These are phyloP conservation scores for Alternaria consortialis DNA, from an alignment of 2,329 filamentous ascomycete genomes.

Conservation along the genomic window DNA sequence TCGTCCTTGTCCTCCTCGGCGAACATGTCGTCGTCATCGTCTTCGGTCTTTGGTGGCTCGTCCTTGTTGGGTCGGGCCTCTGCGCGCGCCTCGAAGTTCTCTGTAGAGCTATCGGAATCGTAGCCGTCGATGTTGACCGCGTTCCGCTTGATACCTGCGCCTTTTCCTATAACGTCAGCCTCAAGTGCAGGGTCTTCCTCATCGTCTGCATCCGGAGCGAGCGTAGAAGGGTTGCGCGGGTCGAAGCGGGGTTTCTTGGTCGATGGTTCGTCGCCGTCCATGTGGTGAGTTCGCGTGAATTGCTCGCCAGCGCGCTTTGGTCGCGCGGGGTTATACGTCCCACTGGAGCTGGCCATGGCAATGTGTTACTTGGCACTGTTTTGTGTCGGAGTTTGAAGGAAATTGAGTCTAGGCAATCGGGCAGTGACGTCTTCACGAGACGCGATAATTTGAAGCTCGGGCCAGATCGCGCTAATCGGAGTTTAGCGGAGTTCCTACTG, in stretches of 20 bases:
- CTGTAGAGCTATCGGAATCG: conserved; percentile 90
- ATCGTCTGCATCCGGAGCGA: conserved; percentile 82
- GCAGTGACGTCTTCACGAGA: conserved; percentile 25
- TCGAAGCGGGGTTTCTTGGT: conserved; percentile 91
- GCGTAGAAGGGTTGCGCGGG: conserved; percentile 88
- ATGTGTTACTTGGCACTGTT: not conserved
- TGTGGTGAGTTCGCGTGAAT: conserved; percentile 78
- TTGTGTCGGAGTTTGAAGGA: not conserved
- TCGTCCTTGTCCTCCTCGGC: conserved; percentile 69
- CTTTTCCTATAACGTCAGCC: conserved; percentile 87
- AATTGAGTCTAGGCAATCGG: not conserved
- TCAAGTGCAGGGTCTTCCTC: conserved; percentile 82
- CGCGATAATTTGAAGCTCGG: conserved; percentile 30
- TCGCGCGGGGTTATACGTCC: conserved; percentile 65
- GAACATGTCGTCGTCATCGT: conserved; percentile 82
- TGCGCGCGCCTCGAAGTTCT: conserved; percentile 82
- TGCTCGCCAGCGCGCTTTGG: conserved; percentile 86
- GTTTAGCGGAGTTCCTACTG: conserved; percentile 15
- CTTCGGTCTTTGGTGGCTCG: conserved; percentile 53
- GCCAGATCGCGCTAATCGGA: conserved; percentile 18
- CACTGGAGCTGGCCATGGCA: conserved; percentile 42
- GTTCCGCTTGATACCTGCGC: conserved; percentile 82
- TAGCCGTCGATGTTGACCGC: conserved; percentile 97
- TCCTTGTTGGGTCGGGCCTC: conserved; percentile 62
- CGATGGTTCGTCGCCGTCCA: conserved; percentile 62